Evolutionary conservation across 1,284 basidiomycete genomes (phyloP).

Genomic region (Phlebopus sp.): DNA sequence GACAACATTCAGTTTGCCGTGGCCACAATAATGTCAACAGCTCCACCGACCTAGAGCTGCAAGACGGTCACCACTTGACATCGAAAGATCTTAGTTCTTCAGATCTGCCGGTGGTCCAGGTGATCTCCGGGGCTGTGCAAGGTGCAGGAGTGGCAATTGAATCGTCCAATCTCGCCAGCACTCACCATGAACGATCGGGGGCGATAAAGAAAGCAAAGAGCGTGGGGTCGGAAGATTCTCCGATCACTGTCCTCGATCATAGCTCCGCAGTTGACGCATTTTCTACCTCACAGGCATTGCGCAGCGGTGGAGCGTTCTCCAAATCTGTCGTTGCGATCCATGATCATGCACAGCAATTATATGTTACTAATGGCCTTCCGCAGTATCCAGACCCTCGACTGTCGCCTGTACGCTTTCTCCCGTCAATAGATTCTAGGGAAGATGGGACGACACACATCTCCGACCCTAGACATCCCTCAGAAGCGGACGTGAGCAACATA

Average conservation of each 20-base stretch:
- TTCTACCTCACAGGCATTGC: constrained; percentile 2
- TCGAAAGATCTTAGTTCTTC: background rate
- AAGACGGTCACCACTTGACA: background rate
- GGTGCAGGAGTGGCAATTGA: background rate
- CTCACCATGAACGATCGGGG: background rate
- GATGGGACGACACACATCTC: background rate
- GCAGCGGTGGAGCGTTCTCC: background rate
- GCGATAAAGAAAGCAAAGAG: background rate
- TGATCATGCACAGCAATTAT: constrained; percentile 7
- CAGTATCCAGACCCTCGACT: background rate
- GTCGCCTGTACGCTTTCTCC: background rate
- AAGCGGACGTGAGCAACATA: constrained; percentile 14
- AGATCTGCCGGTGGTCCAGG: too few relatives aligned
- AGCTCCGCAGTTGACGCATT: background rate
- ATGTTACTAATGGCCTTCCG: background rate
- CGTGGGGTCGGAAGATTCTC: background rate
- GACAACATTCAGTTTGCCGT: background rate
- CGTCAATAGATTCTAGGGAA: background rate
- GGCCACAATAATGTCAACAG: constrained; percentile 7
- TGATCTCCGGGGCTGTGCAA: constrained; percentile 6
- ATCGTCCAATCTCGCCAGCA: background rate
- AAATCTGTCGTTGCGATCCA: constrained; percentile 11
- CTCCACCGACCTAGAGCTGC: constrained; percentile 12
- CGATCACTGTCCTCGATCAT: too few relatives aligned
- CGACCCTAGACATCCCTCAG: constrained; percentile 9